Evolutionary conservation across 2,329 filamentous ascomycete genomes (phyloP).

Genomic region (Zelopaecilomyces penicillatus): DNA sequence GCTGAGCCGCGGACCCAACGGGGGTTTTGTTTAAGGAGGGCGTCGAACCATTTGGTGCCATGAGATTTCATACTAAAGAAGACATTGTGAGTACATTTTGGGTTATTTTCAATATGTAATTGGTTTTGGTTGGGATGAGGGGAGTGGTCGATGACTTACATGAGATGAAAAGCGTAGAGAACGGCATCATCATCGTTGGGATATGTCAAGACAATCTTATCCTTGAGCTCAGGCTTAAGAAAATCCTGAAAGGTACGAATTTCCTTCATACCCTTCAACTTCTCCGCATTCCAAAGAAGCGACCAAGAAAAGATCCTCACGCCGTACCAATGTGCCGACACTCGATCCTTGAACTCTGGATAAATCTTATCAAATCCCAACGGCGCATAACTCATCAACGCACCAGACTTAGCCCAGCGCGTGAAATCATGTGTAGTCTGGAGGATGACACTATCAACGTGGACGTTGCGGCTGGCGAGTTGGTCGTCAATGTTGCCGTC

Average conservation of each 20-base stretch:
- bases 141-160: too few species aligned
- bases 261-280: slow-evolving; percentile 20
- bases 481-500: slow-evolving; percentile 38
- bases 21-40: slow-evolving; percentile 38
- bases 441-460: slow-evolving; percentile 38
- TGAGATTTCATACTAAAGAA: slow-evolving; percentile 27
- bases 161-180: slow-evolving; percentile 39
- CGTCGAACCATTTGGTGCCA: slow-evolving; percentile 39
- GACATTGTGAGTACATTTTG: background rate
- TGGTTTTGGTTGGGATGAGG: too few species aligned
- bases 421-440: slow-evolving; percentile 45
- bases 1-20: slow-evolving; percentile 44
- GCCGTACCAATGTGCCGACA: slow-evolving; percentile 33
- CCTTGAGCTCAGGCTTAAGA: slow-evolving; percentile 41
- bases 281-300: slow-evolving; percentile 28
- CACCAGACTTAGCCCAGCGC: slow-evolving; percentile 40
- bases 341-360: slow-evolving; percentile 31
- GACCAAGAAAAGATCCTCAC: slow-evolving; percentile 30
- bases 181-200: slow-evolving; percentile 52
- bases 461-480: slow-evolving; percentile 28
- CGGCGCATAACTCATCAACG: slow-evolving; percentile 41
- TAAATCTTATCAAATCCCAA: slow-evolving; percentile 35
- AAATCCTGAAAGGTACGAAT: slow-evolving; percentile 33
- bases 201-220: slow-evolving; percentile 45
- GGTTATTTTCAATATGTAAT: background rate